Conservation (phyloP, 805 yeast species). For the Yarrowia hollandica region DNA sequence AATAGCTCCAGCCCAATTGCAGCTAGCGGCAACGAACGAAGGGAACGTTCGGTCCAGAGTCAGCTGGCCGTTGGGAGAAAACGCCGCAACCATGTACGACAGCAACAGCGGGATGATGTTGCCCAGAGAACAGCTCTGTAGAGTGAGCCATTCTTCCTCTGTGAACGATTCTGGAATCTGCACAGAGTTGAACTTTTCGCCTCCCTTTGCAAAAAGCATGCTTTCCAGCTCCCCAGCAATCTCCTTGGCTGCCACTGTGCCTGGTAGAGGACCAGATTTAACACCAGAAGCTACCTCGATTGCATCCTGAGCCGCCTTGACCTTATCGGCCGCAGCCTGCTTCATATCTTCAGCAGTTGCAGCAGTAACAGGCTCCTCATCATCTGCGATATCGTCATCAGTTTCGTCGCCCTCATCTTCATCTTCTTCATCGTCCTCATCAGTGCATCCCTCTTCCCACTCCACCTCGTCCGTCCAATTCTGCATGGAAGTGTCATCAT, state of each 20-base stretch:
- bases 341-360: not conserved
- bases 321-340: not conserved
- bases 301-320: not conserved
- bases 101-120: not conserved
- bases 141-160: slow-evolving; percentile 1
- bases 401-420: not conserved
- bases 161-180: not conserved
- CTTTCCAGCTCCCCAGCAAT: not conserved
- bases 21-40: not conserved
- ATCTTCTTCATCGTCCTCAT: slow-evolving; percentile 8
- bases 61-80: not conserved
- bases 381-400: not conserved
- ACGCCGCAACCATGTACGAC: slow-evolving; percentile 4
- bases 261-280: not conserved
- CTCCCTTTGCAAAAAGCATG: not conserved
- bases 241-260: not conserved
- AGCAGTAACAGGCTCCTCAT: too few relatives aligned
- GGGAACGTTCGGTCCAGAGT: not conserved
- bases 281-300: not conserved
- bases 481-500: slow-evolving; percentile 24
- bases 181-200: not conserved
- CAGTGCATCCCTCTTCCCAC: slow-evolving; percentile 9
- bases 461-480: slow-evolving; percentile 28
- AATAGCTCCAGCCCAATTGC: slow-evolving; percentile 9
- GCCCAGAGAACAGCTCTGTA: not conserved